Evolutionary conservation across 2,329 filamentous ascomycete genomes (phyloP).

Genomic region (Penicillium brevicompactum): DNA sequence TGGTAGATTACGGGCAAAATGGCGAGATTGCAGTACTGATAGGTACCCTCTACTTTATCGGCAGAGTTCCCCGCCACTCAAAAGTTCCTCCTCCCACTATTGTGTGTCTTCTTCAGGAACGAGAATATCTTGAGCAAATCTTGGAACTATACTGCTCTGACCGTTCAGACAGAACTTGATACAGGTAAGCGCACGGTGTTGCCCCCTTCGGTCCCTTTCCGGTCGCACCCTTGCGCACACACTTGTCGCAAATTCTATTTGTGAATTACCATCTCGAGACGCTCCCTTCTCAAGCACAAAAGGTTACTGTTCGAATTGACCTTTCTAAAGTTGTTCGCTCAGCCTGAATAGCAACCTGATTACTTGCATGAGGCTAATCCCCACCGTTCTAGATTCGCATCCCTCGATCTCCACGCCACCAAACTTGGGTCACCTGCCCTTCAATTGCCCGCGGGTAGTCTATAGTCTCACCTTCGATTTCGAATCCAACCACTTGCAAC

Average conservation of each 20-base stretch:
- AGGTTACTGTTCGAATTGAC: neutral
- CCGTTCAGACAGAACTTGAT: neutral
- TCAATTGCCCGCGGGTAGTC: constrained; percentile 13
- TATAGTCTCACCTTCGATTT: constrained; percentile 3
- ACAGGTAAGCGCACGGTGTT: neutral
- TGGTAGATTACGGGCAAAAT: neutral
- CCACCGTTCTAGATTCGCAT: constrained; percentile 26
- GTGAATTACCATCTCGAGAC: constrained; percentile 2
- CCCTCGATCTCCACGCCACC: constrained; percentile 23
- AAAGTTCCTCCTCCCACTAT: constrained; percentile 5
- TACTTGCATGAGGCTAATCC: constrained; percentile 23
- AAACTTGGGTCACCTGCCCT: constrained; percentile 19
- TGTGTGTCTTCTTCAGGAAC: neutral
- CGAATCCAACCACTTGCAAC: constrained; percentile 1
- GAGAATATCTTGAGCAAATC: neutral
- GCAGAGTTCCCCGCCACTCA: constrained; percentile 8
- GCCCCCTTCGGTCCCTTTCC: neutral
- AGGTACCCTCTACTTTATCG: constrained; percentile 9
- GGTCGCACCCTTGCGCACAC: constrained; percentile 18
- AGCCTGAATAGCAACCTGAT: neutral
- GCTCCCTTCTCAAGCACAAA: neutral
- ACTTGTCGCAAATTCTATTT: constrained; percentile 22
- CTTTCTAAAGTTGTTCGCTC: neutral
- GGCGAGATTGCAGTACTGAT: neutral
- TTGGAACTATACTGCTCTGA: neutral